Evolutionary conservation across 768 basidiomycete species (phyloP).

Genomic region (Rhodosporidiobolus odoratus): DNA sequence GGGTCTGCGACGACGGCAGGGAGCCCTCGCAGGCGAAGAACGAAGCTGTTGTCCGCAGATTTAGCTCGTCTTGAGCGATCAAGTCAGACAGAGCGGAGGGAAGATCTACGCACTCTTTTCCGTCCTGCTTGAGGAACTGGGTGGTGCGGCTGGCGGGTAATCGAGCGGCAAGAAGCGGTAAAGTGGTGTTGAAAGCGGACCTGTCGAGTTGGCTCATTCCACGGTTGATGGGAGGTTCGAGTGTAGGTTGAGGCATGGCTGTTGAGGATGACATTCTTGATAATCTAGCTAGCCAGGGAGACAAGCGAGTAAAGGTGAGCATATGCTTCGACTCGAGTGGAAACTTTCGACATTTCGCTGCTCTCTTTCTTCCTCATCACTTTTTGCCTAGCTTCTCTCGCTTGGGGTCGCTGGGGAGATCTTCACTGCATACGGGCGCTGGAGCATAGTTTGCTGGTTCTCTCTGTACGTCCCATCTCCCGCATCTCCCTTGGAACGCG

Average conservation of each 20-base stretch:
- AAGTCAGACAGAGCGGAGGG: not conserved
- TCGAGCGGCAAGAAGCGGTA: constrained; percentile 31
- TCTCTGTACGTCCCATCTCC: not conserved
- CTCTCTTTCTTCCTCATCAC: constrained; percentile 4
- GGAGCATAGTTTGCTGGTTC: not conserved
- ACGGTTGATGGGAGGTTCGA: constrained; percentile 34
- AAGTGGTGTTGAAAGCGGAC: constrained; percentile 11
- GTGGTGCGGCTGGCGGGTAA: constrained; percentile 31
- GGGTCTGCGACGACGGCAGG: constrained; percentile 25
- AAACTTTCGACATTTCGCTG: not conserved
- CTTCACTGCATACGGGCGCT: not conserved
- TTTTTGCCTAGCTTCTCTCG: not conserved
- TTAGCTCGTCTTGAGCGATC: not conserved
- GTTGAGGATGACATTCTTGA: not conserved
- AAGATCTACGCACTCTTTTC: constrained; percentile 24
- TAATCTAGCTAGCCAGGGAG: not conserved
- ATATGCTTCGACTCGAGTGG: not conserved
- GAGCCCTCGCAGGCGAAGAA: constrained; percentile 29
- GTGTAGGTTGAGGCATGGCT: not conserved
- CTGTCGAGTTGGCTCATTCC: constrained; percentile 32
- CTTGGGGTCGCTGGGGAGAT: not conserved
- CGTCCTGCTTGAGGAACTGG: constrained; percentile 29
- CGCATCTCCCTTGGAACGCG: not conserved
- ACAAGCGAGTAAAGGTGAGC: not conserved
- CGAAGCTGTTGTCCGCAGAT: constrained; percentile 10